Base-by-base conservation (phyloP, 306 rosid species). In the Alnus glutinosa region DNA sequence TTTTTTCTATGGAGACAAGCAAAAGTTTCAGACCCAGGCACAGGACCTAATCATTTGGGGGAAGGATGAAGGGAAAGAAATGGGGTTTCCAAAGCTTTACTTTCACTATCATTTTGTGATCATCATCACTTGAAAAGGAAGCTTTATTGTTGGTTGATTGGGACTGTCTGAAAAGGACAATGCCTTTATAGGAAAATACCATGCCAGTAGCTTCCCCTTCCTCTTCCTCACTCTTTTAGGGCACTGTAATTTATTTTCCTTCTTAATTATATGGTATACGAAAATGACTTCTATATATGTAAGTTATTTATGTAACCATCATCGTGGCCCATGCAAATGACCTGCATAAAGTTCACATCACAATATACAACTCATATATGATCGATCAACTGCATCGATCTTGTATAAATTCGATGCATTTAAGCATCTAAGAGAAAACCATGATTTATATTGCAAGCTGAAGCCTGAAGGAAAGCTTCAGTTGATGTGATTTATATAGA, bases 81-180 rank as follows among this genome's bases (percentile, higher is more conserved):
- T 64, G 82, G 77, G 81, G 80, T 85, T 85, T 78, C 83, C 87
- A 80, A 82, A 82, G 71, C 89, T 83, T 82, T 76, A 66, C 88
- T 89, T 87, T 90, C 91, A 88, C 90, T 81, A 88, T 89, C 92
- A 89, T 90, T 83, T 79, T 86, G 81, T 79, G 87, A 88, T 90
- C 86, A 91, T 90, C 81, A 81, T 88, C 89, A 72, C 91, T 90
- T 87, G 87, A 84, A 90, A 92, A 88, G 90, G 85, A 90, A 87
- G 94, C 90, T 89, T 93, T 88, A 80, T 88, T 83, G 83, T 87
- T 91, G 90, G 89, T 80, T 83, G 83, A 69, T 79, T 64, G 58
- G 57, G 77, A 87, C 86, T 57, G 37, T 50, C 48, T 63, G 90
- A 89, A 85, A 87, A 85, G 57, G 89, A 86, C 90, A 34, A 66